Conservation (phyloP, 2,329 filamentous ascomycete species). For the Colletotrichum sidae region DNA sequence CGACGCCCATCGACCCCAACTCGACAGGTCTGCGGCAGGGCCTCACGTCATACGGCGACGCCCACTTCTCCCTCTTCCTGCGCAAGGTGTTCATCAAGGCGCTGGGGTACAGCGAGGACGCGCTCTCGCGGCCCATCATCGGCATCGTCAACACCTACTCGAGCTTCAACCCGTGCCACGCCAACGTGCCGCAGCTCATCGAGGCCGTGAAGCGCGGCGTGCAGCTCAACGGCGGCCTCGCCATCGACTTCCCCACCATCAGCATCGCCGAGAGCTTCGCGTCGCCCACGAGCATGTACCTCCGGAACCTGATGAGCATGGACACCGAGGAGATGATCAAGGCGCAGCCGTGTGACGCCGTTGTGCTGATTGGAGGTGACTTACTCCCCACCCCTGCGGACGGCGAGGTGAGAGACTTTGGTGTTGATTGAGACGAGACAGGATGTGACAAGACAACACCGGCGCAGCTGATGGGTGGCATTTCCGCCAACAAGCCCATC, state of each 20-base stretch:
- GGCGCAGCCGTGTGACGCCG: conserved; percentile 77
- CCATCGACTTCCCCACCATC: conserved; percentile 80
- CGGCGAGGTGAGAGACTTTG: too few species aligned
- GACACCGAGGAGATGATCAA: conserved; percentile 83
- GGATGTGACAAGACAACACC: conserved; percentile 82
- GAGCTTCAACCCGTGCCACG: conserved; percentile 80
- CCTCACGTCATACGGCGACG: conserved; percentile 76
- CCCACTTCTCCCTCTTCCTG: conserved; percentile 80
- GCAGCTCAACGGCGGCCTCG: conserved; percentile 73
- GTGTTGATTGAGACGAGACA: conserved; percentile 41
- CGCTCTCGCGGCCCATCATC: conserved; percentile 77
- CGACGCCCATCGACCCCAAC: conserved; percentile 60
- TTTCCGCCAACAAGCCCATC: conserved; percentile 79
- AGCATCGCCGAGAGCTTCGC: conserved; percentile 78
- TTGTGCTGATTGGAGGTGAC: conserved; percentile 74
- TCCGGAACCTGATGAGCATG: conserved; percentile 82
- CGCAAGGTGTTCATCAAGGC: conserved; percentile 84
- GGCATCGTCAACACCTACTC: conserved; percentile 81
- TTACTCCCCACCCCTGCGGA: conserved; percentile 13
- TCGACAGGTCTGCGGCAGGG: conserved; percentile 70
- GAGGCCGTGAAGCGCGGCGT: conserved; percentile 78
- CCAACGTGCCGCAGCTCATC: conserved; percentile 77
- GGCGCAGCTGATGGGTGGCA: conserved; percentile 80
- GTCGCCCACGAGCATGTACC: conserved; percentile 78
- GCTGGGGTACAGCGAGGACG: conserved; percentile 78